These are phyloP conservation scores for Phaffia australis DNA, from an alignment of 768 basidiomycete species.

Conservation along the genomic window DNA sequence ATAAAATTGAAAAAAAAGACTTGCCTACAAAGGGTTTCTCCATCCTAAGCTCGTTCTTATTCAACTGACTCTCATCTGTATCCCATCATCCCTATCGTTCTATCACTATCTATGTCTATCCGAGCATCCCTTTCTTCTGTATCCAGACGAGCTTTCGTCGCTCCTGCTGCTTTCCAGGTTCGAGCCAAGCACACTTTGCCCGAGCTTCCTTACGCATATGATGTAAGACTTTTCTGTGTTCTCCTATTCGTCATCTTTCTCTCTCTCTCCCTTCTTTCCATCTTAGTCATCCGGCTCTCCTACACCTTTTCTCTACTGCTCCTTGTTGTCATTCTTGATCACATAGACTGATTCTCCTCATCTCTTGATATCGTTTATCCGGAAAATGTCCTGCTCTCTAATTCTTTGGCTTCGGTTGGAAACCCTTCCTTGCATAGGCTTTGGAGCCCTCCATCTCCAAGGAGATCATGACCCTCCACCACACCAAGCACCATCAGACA, in stretches of 20 bases:
- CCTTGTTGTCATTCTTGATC: too few species aligned
- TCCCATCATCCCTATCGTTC: too few species aligned
- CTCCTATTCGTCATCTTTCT: neutral
- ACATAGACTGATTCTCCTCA: too few species aligned
- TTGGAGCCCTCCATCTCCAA: constrained; percentile 87
- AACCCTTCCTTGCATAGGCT: constrained; percentile 32
- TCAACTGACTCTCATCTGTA: too few species aligned
- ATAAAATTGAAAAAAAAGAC: too few species aligned
- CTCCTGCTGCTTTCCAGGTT: constrained; percentile 6
- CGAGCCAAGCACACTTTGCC: constrained; percentile 59
- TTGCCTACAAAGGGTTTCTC: too few species aligned
- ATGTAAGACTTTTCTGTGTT: constrained; percentile 42
- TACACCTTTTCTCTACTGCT: too few species aligned
- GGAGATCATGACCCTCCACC: constrained; percentile 91
- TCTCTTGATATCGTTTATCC: too few species aligned
- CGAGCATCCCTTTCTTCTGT: too few species aligned
- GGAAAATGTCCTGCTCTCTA: neutral
- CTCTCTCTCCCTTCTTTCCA: neutral
- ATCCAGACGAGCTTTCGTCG: constrained; percentile 4
- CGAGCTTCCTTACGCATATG: constrained; percentile 62
- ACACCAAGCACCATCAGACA: constrained; percentile 89
- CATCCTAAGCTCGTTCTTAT: too few species aligned
- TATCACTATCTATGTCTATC: too few species aligned
- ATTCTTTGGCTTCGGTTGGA: neutral
- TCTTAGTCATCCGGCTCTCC: neutral